Evolutionary conservation across 768 basidiomycete species (phyloP).

Genomic region (Scleroderma citrinum): DNA sequence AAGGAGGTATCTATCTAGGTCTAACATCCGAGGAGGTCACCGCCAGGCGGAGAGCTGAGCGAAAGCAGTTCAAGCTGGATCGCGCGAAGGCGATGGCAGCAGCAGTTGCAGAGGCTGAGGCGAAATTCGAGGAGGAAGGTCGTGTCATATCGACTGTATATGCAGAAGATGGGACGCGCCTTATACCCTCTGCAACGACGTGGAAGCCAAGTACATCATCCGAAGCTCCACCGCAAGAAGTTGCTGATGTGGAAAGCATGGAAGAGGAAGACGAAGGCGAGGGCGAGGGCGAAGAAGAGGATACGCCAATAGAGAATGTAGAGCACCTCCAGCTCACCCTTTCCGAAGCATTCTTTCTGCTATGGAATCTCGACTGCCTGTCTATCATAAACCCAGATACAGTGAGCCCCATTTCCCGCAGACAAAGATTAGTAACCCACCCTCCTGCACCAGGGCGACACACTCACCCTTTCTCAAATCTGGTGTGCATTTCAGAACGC

Average conservation of each 20-base stretch:
- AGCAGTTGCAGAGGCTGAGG: constrained; percentile 75
- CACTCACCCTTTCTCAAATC: constrained; percentile 51
- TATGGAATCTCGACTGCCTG: constrained; percentile 81
- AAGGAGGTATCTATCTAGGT: constrained; percentile 26
- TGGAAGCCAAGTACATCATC: constrained; percentile 51
- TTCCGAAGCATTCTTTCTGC: constrained; percentile 83
- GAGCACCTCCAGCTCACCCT: constrained; percentile 91
- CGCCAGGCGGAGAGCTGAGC: constrained; percentile 78
- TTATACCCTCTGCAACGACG: constrained; percentile 74
- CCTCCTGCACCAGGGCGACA: constrained; percentile 43
- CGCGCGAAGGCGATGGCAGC: constrained; percentile 84
- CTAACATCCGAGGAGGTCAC: constrained; percentile 90
- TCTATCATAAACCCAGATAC: constrained; percentile 59
- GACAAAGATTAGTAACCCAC: not conserved
- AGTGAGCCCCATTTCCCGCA: constrained; percentile 37
- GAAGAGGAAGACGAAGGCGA: constrained; percentile 30
- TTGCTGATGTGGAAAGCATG: constrained; percentile 12
- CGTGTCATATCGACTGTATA: constrained; percentile 56
- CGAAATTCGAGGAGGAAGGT: constrained; percentile 64
- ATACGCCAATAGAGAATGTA: constrained; percentile 59
- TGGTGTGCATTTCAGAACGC: constrained; percentile 61
- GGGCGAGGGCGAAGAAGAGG: constrained; percentile 36
- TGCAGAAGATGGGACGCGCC: constrained; percentile 38
- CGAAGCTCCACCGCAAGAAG: constrained; percentile 9
- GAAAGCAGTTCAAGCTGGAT: constrained; percentile 90